Evolutionary conservation across 2,329 filamentous ascomycete genomes (phyloP).

Genomic region (Diaporthe capsici): DNA sequence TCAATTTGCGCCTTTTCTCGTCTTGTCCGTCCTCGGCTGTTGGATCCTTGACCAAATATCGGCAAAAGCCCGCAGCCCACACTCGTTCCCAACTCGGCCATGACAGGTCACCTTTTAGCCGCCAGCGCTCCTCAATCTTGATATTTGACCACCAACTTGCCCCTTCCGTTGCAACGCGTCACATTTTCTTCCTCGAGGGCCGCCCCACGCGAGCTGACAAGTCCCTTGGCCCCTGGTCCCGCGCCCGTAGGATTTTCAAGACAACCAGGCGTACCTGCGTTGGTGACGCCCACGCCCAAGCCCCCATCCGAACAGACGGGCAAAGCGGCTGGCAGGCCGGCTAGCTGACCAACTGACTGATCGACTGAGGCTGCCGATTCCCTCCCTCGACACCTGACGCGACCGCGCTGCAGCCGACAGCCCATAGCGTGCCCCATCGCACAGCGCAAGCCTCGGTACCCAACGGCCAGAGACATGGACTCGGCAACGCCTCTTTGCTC

Average conservation of each 20-base stretch:
- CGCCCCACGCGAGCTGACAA: not conserved
- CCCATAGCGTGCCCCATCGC: slow-evolving; percentile 8
- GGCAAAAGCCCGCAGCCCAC: slow-evolving; percentile 21
- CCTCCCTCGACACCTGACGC: slow-evolving; percentile 10
- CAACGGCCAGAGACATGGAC: slow-evolving; percentile 19
- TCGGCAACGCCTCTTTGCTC: not conserved
- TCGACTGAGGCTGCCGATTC: not conserved
- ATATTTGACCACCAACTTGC: slow-evolving; percentile 27
- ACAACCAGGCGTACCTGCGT: slow-evolving; percentile 10
- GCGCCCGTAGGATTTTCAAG: not conserved
- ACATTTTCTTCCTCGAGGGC: not conserved
- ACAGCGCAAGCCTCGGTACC: slow-evolving; percentile 28
- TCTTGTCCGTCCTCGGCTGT: not conserved
- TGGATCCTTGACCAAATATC: slow-evolving; percentile 7
- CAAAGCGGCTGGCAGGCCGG: not conserved
- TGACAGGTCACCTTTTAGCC: slow-evolving; percentile 32
- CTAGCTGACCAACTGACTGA: too few species aligned
- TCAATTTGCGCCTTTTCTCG: not conserved
- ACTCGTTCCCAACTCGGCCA: slow-evolving; percentile 8
- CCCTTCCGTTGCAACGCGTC: slow-evolving; percentile 18
- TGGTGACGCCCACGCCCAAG: not conserved
- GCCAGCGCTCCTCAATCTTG: slow-evolving; percentile 19
- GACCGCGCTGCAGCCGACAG: slow-evolving; percentile 22
- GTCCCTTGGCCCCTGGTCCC: not conserved
- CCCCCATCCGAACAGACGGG: not conserved